Percentiles rank a stretch among this genome's conserved stretches.
These are phyloP conservation scores for Lactarius deliciosus DNA, from an alignment of 768 basidiomycete genomes.

Conservation along the genomic window DNA sequence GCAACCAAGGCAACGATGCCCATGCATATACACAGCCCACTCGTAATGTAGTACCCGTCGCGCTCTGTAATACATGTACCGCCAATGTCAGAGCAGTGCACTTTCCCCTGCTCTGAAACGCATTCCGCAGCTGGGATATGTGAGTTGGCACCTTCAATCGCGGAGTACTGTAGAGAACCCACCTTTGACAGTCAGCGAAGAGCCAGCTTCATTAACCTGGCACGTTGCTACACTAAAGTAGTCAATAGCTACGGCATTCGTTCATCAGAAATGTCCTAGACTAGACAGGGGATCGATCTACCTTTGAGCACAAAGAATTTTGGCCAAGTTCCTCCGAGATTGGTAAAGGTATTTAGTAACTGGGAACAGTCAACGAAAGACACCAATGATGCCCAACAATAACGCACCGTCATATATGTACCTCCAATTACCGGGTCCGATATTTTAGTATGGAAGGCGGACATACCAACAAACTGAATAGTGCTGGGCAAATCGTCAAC, in stretches of 20 bases:
- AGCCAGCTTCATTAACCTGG: conserved; percentile 58
- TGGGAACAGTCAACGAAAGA: conserved; percentile 35
- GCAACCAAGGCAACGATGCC: conserved; percentile 71
- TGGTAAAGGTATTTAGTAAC: conserved; percentile 93
- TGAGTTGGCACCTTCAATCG: not conserved
- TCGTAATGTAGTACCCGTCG: conserved; percentile 92
- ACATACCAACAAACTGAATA: conserved; percentile 98
- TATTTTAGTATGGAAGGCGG: conserved; percentile 97
- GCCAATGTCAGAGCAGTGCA: conserved; percentile 65
- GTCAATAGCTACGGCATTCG: conserved; percentile 66
- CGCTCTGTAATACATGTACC: conserved; percentile 81
- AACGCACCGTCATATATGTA: conserved; percentile 95
- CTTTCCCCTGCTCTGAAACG: conserved; percentile 89
- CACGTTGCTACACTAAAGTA: conserved; percentile 84
- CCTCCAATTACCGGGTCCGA: conserved; percentile 97
- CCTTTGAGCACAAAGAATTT: conserved; percentile 95
- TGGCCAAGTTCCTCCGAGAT: conserved; percentile 98
- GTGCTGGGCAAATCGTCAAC: conserved; percentile 53
- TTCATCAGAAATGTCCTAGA: conserved; percentile 25
- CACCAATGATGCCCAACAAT: not conserved
- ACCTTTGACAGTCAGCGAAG: conserved; percentile 58
- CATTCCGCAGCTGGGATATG: conserved; percentile 70
- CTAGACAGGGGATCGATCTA: conserved; percentile 26
- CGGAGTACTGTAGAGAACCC: conserved; percentile 15
- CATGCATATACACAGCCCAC: conserved; percentile 70